Evolutionary conservation across 345 rosid genomes (phyloP).

Genomic region (Dovyalis caffra): DNA sequence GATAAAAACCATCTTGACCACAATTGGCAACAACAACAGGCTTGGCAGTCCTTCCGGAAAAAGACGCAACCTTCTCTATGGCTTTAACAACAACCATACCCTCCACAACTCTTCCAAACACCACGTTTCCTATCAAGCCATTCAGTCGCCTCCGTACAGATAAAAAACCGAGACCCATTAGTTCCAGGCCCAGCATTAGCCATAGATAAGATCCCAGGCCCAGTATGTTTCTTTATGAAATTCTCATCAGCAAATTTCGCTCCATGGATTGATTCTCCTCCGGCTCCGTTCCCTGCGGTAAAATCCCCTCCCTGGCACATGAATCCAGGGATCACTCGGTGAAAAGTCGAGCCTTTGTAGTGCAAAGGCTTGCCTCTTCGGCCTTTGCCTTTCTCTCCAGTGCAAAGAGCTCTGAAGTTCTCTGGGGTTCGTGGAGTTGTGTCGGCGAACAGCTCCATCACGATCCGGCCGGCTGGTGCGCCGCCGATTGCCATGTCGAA

Average conservation of each 20-base stretch:
- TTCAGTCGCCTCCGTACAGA: constrained; percentile 57
- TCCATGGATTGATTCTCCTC: constrained; percentile 85
- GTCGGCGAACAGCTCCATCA: constrained; percentile 29
- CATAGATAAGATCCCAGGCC: constrained; percentile 72
- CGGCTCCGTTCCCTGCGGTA: constrained; percentile 76
- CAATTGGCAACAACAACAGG: constrained; percentile 51
- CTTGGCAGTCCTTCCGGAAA: constrained; percentile 53
- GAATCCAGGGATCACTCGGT: constrained; percentile 75
- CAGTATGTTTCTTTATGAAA: constrained; percentile 73
- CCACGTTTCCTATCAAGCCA: constrained; percentile 90
- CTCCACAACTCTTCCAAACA: constrained; percentile 66
- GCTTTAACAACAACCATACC: constrained; percentile 61
- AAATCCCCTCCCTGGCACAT: constrained; percentile 94
- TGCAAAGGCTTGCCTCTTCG: constrained; percentile 67
- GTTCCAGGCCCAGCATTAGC: constrained; percentile 74
- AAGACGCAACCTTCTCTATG: constrained; percentile 65
- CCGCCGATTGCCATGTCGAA: constrained; percentile 23
- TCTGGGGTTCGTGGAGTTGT: constrained; percentile 49
- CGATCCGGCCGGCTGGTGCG: constrained; percentile 15
- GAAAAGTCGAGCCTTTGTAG: constrained; percentile 75
- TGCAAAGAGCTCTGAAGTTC: constrained; percentile 88
- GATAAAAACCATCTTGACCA: constrained; percentile 57
- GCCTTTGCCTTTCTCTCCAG: constrained; percentile 68
- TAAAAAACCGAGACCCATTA: constrained; percentile 75
- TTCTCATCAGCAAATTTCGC: constrained; percentile 68